phyloP scores from a whole-genome alignment of 2,329 filamentous ascomycete species.

The Aspergillus cejpii region DNA sequence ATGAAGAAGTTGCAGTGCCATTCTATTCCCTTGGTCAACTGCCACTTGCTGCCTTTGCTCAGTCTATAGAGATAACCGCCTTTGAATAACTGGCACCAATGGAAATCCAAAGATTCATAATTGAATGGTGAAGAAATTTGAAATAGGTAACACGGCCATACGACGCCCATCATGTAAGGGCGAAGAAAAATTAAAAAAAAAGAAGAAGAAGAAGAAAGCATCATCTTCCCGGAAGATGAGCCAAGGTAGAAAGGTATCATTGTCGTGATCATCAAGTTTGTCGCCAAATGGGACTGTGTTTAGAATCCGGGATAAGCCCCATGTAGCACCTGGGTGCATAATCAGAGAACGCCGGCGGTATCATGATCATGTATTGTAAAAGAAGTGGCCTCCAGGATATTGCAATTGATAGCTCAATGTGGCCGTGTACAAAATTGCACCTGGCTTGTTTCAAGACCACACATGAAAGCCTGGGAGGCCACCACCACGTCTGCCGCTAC shows the following conservation, averaged over 20 bases:
- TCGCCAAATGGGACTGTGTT: neutral
- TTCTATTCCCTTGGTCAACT: slow-evolving; percentile 17
- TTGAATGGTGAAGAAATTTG: neutral
- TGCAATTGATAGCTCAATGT: neutral
- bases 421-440: neutral
- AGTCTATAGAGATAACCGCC: slow-evolving; percentile 20
- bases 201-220: slow-evolving; percentile 5
- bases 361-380: neutral
- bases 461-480: slow-evolving; percentile 30
- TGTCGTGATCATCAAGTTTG: neutral
- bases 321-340: neutral
- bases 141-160: neutral
- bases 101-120: neutral
- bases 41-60: slow-evolving; percentile 12
- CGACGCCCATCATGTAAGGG: neutral
- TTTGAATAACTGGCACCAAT: slow-evolving; percentile 9
- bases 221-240: slow-evolving; percentile 4
- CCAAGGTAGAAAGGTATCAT: slow-evolving; percentile 1
- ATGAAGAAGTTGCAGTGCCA: slow-evolving; percentile 8
- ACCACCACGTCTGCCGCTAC: slow-evolving; percentile 31
- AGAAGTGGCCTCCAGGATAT: neutral
- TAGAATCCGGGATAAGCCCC: neutral
- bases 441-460: slow-evolving; percentile 26
- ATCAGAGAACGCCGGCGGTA: neutral
- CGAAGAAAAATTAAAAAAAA: slow-evolving; percentile 4